Evolutionary conservation across 495 filamentous ascomycete genomes (phyloP), one percentile per base, ranked within the genome.

Genomic region (Filosporella fistucella): DNA sequence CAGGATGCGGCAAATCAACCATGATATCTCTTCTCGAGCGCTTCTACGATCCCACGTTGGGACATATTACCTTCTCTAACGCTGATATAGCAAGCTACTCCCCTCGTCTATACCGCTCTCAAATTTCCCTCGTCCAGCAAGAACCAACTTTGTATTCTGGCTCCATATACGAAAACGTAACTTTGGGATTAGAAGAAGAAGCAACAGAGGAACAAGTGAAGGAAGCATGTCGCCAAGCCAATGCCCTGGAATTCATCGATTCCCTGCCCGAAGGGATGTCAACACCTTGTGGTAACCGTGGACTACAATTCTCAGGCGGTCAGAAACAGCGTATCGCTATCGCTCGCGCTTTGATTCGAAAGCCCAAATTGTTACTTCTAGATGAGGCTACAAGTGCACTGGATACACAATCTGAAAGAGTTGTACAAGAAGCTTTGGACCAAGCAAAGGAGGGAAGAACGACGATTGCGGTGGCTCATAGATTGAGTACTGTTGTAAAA

Each of bases 341-440:
- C 11, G 41, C 41, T 3, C 23, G 41, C 3, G 41, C 41, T 7
- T 17, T 43, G 5, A 68, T 89, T 17, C 76, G 82, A 30, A 69
- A 88, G 41, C 81, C 86, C 0, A 69, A 69, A 7, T 73, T 91
- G 24, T 66, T 89, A 21, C 70, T 91, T 13, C 64, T 90, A 12
- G 86, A 90, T 53, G 85, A 90, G n/a, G 41, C 83, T 10, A 88
- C 85, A 0, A 73, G 60, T 25, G 75, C 78, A 0, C 58, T 87
- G 17, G 83, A 83, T 54, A 64, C 74, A 1, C 56, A 71, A 47
- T 65, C 61, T 0, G 74, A 75, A 48, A 56, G 72, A 51, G 61
- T 82, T 21, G 70, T 91, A 16, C 84, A 89, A 60, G 70, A 73
- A 29, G 82, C 82, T 2, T 69, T 90, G 25, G 78, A 81, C 47